These are phyloP conservation scores for Sequoia sempervirens DNA, from an alignment of 75 land plant species.

Conservation along the genomic window DNA sequence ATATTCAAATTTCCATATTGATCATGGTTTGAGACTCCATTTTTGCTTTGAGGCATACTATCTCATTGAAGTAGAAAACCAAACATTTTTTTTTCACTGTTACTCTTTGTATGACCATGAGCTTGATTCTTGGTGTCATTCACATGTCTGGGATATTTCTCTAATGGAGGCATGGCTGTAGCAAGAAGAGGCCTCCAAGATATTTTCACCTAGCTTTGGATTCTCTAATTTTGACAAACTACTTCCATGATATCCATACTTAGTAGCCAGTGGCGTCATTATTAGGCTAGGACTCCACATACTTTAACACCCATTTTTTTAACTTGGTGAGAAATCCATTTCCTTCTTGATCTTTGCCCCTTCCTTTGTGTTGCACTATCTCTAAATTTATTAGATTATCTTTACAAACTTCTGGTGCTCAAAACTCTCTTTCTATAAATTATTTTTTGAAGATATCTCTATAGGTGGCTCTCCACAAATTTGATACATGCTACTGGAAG, in stretches of 20 bases:
- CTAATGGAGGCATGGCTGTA: neutral
- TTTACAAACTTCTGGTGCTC: slow-evolving; percentile 4
- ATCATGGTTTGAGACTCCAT: neutral
- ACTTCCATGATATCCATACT: no score
- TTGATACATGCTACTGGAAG: slow-evolving; percentile 27
- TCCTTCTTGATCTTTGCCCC: no score
- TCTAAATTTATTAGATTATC: no score
- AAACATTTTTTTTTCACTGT: neutral
- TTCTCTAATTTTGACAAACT: no score
- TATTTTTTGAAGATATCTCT: slow-evolving; percentile 17
- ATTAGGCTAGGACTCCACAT: no score
- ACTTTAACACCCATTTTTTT: no score
- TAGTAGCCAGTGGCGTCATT: no score
- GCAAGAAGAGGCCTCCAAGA: neutral
- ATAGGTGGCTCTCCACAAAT: slow-evolving; percentile 15
- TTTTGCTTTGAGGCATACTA: neutral
- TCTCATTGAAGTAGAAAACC: neutral
- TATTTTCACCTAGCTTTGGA: neutral
- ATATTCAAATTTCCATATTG: neutral
- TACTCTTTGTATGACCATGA: neutral
- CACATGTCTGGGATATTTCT: neutral
- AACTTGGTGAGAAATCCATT: no score
- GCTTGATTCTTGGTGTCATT: neutral
- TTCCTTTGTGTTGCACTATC: no score
- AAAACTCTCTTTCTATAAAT: slow-evolving; percentile 30